phyloP scores from a whole-genome alignment of 768 basidiomycete genomes.

The Sporobolomyces phaffii region DNA sequence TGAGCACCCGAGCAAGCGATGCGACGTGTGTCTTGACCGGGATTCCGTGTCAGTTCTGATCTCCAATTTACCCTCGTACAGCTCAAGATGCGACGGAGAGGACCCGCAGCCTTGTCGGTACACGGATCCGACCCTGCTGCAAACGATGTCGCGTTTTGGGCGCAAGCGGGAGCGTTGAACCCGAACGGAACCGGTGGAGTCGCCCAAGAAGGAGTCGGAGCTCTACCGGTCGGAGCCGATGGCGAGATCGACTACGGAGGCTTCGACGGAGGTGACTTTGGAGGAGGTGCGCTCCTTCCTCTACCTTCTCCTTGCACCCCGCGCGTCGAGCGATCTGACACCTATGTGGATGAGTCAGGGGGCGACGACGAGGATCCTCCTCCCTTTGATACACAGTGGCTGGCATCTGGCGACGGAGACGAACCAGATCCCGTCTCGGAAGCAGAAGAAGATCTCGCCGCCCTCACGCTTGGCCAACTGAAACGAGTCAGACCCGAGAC shows the following conservation, averaged over 20 bases:
- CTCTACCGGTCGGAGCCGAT: neutral
- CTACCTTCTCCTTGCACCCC: too few relatives aligned
- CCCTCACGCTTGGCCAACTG: conserved; percentile 64
- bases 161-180: conserved; percentile 73
- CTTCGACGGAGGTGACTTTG: neutral
- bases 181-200: neutral
- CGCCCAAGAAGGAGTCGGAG: conserved; percentile 2
- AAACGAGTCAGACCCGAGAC: conserved; percentile 75
- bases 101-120: conserved; percentile 44
- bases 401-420: conserved; percentile 37
- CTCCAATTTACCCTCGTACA: conserved; percentile 44
- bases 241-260: conserved; percentile 11
- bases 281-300: conserved; percentile 6
- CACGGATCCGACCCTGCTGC: conserved; percentile 9
- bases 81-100: conserved; percentile 82
- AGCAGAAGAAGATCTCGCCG: conserved; percentile 64
- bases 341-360: too few relatives aligned
- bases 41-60: too few relatives aligned
- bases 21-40: too few relatives aligned
- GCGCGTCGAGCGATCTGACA: too few relatives aligned
- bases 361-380: conserved; percentile 18
- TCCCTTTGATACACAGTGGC: conserved; percentile 33
- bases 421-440: conserved; percentile 41
- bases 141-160: conserved; percentile 96
- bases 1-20: too few relatives aligned